Evolutionary conservation across 1,284 basidiomycete genomes (phyloP), one percentile per base, ranked within the genome.

Genomic region (Ceratobasidium sp.): DNA sequence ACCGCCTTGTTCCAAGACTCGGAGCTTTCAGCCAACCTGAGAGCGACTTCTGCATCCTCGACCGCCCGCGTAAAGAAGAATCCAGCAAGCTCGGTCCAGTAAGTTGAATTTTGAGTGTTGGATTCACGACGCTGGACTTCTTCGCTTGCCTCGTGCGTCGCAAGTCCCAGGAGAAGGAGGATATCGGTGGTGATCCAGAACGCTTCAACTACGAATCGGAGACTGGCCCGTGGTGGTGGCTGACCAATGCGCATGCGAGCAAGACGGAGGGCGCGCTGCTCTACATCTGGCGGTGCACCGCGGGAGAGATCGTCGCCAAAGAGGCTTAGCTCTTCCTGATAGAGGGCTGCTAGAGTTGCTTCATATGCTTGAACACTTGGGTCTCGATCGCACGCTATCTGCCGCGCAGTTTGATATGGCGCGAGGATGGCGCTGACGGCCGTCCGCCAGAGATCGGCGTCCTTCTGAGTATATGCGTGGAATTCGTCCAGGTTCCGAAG

Each of bases 311-410:
- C 48, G n/a, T 5, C 51, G 24, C 33, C 31, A 44, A 62, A 51
- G 2, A 22, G 4, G 14, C 31, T 59, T 48, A 89, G 82, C 80
- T 90, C 88, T 29, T 83, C 81, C 33, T 84, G 82, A 75, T 86
- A 87, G 1, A 90, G 80, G 36, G 82, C 85, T 0, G 87, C 80
- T 75, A 88, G 86, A 0, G 89, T 85, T 0, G 87, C 84, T 54
- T 89, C 85, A 83, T 87, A 90, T 3, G 89, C 88, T 29, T 84
- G 81, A 0, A 82, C 80, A 78, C 90, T 88, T 0, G 89, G 47
- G 27, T 86, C 86, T 7, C 87, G 85, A 24, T 83, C 86, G 9
- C 75, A 74, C 0, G 87, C 83, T 14, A 88, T 79, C 15, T 81
- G 79, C 14, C 79, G 72, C 9, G 84, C 81, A 36, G 82, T 78